These are phyloP conservation scores for Chenopodium formosanum DNA, from an alignment of 148 eudicot genomes.

Conservation along the genomic window DNA sequence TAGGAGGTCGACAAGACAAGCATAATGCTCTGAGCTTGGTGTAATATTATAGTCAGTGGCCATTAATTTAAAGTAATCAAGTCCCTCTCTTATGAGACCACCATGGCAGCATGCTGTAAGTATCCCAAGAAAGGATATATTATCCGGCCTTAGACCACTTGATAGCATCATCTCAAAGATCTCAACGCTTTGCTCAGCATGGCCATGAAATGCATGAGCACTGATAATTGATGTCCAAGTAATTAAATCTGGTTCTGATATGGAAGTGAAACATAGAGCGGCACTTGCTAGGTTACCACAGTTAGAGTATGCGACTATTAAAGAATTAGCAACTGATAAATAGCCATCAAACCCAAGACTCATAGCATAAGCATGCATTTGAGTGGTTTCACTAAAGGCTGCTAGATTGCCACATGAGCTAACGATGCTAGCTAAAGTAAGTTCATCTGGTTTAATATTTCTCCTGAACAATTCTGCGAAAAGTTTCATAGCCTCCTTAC, in stretches of 20 bases:
- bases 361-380: conserved; percentile 46
- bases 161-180: conserved; percentile 50
- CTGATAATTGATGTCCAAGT: conserved; percentile 62
- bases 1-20: conserved; percentile 62
- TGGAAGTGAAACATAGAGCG: conserved; percentile 39
- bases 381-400: conserved; percentile 31
- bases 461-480: conserved; percentile 39
- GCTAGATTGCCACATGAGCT: conserved; percentile 56
- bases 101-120: conserved; percentile 75
- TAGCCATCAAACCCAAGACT: conserved; percentile 38
- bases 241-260: conserved; percentile 48
- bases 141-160: conserved; percentile 45
- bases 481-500: conserved; percentile 49
- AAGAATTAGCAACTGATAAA: conserved; percentile 49
- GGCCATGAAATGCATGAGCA: conserved; percentile 58
- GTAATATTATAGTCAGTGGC: conserved; percentile 37
- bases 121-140: conserved; percentile 55
- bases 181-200: conserved; percentile 42
- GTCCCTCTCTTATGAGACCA: conserved; percentile 53
- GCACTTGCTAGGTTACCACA: conserved; percentile 51
- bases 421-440: conserved; percentile 54
- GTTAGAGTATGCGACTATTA: conserved; percentile 60
- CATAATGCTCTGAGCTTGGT: conserved; percentile 60
- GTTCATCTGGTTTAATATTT: conserved; percentile 47
- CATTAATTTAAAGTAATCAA: conserved; percentile 57